Evolutionary conservation across 1,139 yeast species (phyloP).

Genomic region (Hansenula lynferdii): DNA sequence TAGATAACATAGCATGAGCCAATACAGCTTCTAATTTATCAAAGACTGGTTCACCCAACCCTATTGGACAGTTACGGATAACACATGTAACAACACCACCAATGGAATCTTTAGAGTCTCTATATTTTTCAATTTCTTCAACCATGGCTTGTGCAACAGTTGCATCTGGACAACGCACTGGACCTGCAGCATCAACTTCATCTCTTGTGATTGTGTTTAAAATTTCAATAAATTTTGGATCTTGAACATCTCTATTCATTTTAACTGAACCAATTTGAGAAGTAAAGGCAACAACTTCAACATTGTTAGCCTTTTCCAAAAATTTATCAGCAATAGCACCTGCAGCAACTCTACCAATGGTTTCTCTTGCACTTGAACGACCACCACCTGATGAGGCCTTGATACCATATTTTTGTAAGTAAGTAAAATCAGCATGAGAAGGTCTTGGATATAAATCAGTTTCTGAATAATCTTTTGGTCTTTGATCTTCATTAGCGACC

Average conservation of each 20-base stretch:
- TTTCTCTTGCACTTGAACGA: conserved; percentile 94
- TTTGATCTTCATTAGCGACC: conserved; percentile 89
- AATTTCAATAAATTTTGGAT: conserved; percentile 57
- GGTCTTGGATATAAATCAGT: conserved; percentile 97
- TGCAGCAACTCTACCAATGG: conserved; percentile 98
- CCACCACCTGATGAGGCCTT: conserved; percentile 98
- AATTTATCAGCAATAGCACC: conserved; percentile 98
- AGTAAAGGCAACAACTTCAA: conserved; percentile 96
- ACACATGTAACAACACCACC: conserved; percentile 99
- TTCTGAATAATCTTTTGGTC: conserved; percentile 94
- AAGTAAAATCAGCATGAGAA: conserved; percentile 96
- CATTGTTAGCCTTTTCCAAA: conserved; percentile 66
- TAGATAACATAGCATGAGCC: conserved; percentile 96
- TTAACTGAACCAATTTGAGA: conserved; percentile 79
- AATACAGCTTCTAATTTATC: conserved; percentile 92
- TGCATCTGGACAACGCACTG: conserved; percentile 90
- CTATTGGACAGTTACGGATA: conserved; percentile 86
- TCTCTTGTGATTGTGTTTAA: conserved; percentile 81
- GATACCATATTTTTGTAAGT: conserved; percentile 82
- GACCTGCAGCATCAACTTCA: conserved; percentile 80
- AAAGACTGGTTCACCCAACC: conserved; percentile 96
- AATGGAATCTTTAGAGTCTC: conserved; percentile 87
- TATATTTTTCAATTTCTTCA: conserved; percentile 77
- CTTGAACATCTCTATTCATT: conserved; percentile 69
- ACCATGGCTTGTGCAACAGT: conserved; percentile 74